Base-by-base conservation (phyloP, 768 basidiomycete species). In the Krasilnikovozyma curviuscula region DNA sequence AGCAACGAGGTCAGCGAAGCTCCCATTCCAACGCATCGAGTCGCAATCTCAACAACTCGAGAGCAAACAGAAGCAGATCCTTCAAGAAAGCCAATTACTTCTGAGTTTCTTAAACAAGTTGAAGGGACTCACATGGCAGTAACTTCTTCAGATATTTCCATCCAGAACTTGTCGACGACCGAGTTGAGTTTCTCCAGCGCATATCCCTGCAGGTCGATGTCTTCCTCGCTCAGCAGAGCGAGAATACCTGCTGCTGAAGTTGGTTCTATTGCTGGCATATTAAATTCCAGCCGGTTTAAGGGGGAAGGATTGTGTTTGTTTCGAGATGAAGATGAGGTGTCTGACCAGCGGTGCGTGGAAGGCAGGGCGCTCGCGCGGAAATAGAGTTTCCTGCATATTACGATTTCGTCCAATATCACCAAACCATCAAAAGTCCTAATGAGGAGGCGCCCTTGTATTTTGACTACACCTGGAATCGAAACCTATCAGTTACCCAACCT, bases 61-160 rank as follows among this genome's bases (percentile, higher is more conserved):
- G 27, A n/a, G 5, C 14, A 10, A 37, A 1, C 10, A 13, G 14
- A 18, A 23, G 18, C 23, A 40, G 21, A 19, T 41, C 4, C 16
- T 13, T n/a, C 49, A 16, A 42, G 18, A 23, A 23, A 23, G 14
- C 14, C 18, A 23, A 19, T n/a, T 14, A 41, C 35, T 4, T 31
- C 12, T 40, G 27, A 13, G 14, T 10, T 18, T 41, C n/a, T 25
- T n/a, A 5, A 7, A 25, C 7, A 5, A 41, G 30, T 7, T 5
- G 35, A 31, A 14, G 41, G 6, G 69, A 54, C 83, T 58, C 63
- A 84, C 89, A 97, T 86, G 50, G 77, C 68, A 29, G 81, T 74
- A 58, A 95, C 79, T 62, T 83, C 77, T 65, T 98, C 93, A 57
- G 85, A 88, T 59, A 97, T 91, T 71, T 98, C 93, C 40, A 91